Evolutionary conservation across 2,329 filamentous ascomycete species (phyloP), one percentile per base, ranked within the genome.

Genomic region (Xylaria sp.): DNA sequence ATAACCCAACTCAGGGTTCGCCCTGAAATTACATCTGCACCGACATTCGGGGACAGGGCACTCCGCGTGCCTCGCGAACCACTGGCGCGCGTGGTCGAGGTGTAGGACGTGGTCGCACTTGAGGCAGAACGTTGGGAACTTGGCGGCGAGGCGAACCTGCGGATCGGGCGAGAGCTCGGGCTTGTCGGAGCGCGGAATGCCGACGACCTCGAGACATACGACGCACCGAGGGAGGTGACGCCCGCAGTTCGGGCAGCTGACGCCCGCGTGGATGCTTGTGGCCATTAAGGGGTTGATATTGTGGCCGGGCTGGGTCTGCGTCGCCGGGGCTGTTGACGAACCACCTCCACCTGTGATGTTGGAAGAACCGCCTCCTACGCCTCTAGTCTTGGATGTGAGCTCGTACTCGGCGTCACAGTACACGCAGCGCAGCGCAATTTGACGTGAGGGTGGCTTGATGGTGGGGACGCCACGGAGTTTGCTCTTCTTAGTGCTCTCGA

Each of bases 381-480:
- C 33, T n/a, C 63, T 64, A 21, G 58, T 62, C 65, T 80, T 81
- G 42, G 80, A 78, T 23, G 59, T 50, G 62, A 84, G 77, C 35
- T 80, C 83, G 52, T 83, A 83, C 72, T 86, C 82, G 35, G 84
- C 82, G 70, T 90, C 88, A 78, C 92, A 95, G 78, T 92, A 91
- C 50, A 90, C 84, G 77, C 92, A 95, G 49, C 91, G 86, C 51
- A 95, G 84, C 4, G 89, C 87, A 56, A 94, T 86, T 76, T 92
- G 90, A 33, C 88, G 82, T 2, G 86, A 86, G 0, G 89, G 84
- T 1, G 88, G 84, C 60, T 86, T 87, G 67, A 91, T 83, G 7
- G 85, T 83, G n/a, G 85, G 85, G 7, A 78, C 76, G 42, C 89
- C 89, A 56, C 87, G 84, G 56, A 86, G 85, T 60, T 88, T 86